A percentile compares a stretch with the other conserved stretches of the same genome.
Evolutionary conservation across 2,329 filamentous ascomycete species (phyloP).

Genomic region (Onygenales sp.): DNA sequence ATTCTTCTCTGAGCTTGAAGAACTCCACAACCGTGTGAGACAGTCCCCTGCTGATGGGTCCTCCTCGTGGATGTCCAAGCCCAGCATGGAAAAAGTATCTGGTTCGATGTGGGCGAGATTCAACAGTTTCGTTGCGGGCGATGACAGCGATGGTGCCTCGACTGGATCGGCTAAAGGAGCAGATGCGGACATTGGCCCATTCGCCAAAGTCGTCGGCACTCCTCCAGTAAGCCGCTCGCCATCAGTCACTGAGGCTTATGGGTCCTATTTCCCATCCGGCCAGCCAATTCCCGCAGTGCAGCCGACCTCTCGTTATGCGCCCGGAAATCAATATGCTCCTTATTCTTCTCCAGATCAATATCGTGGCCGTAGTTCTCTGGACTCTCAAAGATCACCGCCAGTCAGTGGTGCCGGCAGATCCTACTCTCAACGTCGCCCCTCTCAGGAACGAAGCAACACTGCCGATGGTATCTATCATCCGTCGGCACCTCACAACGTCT

Average conservation of each 20-base stretch:
- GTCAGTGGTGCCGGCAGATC: slow-evolving; percentile 18
- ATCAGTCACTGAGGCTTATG: slow-evolving; percentile 68
- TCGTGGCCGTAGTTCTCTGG: slow-evolving; percentile 40
- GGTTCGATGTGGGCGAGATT: slow-evolving; percentile 85
- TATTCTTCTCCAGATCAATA: slow-evolving; percentile 44
- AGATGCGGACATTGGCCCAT: slow-evolving; percentile 61
- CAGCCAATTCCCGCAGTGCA: slow-evolving; percentile 23
- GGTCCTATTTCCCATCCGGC: slow-evolving; percentile 37
- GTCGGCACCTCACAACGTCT: slow-evolving; percentile 16
- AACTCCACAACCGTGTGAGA: slow-evolving; percentile 71
- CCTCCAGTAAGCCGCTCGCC: slow-evolving; percentile 66
- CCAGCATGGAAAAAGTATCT: slow-evolving; percentile 91
- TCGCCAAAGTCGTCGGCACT: slow-evolving; percentile 68
- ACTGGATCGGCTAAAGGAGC: slow-evolving; percentile 48
- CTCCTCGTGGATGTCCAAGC: slow-evolving; percentile 85
- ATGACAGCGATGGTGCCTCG: slow-evolving; percentile 62
- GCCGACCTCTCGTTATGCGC: slow-evolving; percentile 33
- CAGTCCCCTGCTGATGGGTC: slow-evolving; percentile 75
- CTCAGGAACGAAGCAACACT: slow-evolving; percentile 27
- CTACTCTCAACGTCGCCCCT: slow-evolving; percentile 26
- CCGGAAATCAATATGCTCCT: slow-evolving; percentile 35
- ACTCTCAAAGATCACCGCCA: slow-evolving; percentile 35
- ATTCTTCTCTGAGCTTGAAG: slow-evolving; percentile 68
- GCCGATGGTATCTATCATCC: slow-evolving; percentile 25
- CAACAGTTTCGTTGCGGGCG: slow-evolving; percentile 91